Conservation (phyloP, 768 basidiomycete genomes). For the Suillus subluteus region DNA sequence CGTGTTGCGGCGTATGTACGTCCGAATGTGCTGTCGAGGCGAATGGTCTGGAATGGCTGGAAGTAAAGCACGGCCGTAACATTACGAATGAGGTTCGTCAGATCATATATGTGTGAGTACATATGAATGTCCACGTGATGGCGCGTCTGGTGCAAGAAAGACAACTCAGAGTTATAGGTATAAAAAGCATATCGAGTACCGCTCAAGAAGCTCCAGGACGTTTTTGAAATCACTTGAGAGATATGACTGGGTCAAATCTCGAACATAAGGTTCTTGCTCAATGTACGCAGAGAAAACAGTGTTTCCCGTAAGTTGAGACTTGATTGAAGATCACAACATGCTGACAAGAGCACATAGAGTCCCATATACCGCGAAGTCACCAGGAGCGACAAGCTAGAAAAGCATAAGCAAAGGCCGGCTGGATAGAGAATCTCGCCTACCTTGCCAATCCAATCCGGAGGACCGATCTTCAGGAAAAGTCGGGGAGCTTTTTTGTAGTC, state of each 20-base stretch:
- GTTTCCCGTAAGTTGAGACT: slow-evolving; percentile 68
- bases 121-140: slow-evolving; percentile 83
- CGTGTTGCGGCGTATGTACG: slow-evolving; percentile 61
- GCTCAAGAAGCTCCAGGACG: slow-evolving; percentile 73
- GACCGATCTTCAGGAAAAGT: slow-evolving; percentile 69
- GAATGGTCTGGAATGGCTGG: slow-evolving; percentile 85
- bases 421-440: slow-evolving; percentile 37
- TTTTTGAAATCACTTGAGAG: slow-evolving; percentile 86
- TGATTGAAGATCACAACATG: slow-evolving; percentile 70
- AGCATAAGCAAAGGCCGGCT: background rate
- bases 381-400: slow-evolving; percentile 69
- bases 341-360: slow-evolving; percentile 84
- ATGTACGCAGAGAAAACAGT: slow-evolving; percentile 73
- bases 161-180: background rate
- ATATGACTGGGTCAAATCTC: slow-evolving; percentile 86
- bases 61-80: slow-evolving; percentile 87
- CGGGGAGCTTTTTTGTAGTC: slow-evolving; percentile 83
- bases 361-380: slow-evolving; percentile 87
- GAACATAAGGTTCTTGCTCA: slow-evolving; percentile 84
- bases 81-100: slow-evolving; percentile 73
- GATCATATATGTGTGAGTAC: slow-evolving; percentile 60
- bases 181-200: slow-evolving; percentile 61
- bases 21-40: slow-evolving; percentile 85
- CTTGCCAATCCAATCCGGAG: slow-evolving; percentile 74
- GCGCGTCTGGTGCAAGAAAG: slow-evolving; percentile 55